These are phyloP conservation scores for Oryza glumipatula DNA, from an alignment of 176 grass and related monocot species.

Conservation along the genomic window DNA sequence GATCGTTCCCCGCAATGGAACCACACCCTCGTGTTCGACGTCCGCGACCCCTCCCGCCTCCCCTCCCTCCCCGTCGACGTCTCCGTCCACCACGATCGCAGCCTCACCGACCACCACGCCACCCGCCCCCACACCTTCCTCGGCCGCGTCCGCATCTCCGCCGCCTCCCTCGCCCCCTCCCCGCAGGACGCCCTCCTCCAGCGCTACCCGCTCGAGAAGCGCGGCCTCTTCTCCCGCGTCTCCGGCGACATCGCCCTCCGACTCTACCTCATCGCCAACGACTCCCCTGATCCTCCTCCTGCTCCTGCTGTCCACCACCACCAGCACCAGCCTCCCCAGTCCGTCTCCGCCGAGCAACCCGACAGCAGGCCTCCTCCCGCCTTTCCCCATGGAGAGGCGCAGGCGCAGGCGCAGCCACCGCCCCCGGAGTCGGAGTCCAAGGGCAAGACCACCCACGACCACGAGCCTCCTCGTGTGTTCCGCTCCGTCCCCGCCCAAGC, in stretches of 20 bases:
- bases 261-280: conserved; percentile 39
- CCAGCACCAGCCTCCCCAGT: background rate
- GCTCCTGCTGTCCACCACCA: background rate
- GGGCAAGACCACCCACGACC: conserved; percentile 31
- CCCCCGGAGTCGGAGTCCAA: background rate
- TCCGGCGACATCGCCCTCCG: conserved; percentile 77
- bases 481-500: conserved; percentile 14
- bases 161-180: conserved; percentile 42
- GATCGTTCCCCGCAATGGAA: conserved; percentile 65
- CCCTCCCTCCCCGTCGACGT: conserved; percentile 38
- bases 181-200: conserved; percentile 45
- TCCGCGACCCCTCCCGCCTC: conserved; percentile 45
- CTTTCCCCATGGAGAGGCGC: background rate
- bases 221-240: conserved; percentile 71
- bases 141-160: conserved; percentile 68
- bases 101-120: conserved; percentile 32
- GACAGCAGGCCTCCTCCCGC: background rate
- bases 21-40: conserved; percentile 65
- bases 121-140: conserved; percentile 52
- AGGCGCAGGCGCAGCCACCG: no score
- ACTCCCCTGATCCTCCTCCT: background rate
- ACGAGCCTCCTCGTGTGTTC: conserved; percentile 44
- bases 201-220: conserved; percentile 78
- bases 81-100: conserved; percentile 62
- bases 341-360: background rate